Percentiles rank a stretch among this genome's conserved stretches.
Evolutionary conservation across 805 yeast genomes (phyloP).

Genomic region (Saturnispora galanensis): DNA sequence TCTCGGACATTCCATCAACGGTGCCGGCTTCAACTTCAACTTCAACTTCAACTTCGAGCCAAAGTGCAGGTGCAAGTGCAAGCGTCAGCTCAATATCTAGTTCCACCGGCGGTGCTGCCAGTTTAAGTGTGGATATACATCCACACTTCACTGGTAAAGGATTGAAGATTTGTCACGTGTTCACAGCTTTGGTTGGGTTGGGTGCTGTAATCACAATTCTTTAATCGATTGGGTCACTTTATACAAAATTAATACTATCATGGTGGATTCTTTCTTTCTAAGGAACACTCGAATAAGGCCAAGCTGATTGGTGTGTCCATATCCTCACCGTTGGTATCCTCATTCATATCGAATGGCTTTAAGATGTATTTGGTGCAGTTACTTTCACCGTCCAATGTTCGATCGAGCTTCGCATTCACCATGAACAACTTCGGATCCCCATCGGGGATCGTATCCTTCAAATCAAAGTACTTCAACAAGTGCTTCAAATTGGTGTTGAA

Average conservation of each 20-base stretch:
- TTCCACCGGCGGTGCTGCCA: slow-evolving; percentile 20
- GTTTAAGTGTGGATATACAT: slow-evolving; percentile 12
- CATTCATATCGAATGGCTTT: slow-evolving; percentile 48
- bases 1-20: slow-evolving; percentile 18
- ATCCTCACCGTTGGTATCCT: slow-evolving; percentile 41
- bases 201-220: slow-evolving; percentile 20
- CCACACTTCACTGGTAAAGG: slow-evolving; percentile 22
- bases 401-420: slow-evolving; percentile 17
- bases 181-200: slow-evolving; percentile 22
- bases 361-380: slow-evolving; percentile 29
- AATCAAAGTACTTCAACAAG: slow-evolving; percentile 17
- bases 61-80: neutral
- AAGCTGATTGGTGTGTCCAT: slow-evolving; percentile 49
- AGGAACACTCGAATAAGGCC: slow-evolving; percentile 42
- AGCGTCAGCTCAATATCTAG: slow-evolving; percentile 11
- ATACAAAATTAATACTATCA: neutral
- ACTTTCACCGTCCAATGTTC: slow-evolving; percentile 8
- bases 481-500: slow-evolving; percentile 24
- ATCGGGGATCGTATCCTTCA: slow-evolving; percentile 20
- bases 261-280: slow-evolving; percentile 37
- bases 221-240: neutral
- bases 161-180: slow-evolving; percentile 22
- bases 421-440: slow-evolving; percentile 14
- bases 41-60: slow-evolving; percentile 10
- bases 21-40: slow-evolving; percentile 23